Conservation (phyloP, 106 monocot species). For the Posidonia australis region DNA sequence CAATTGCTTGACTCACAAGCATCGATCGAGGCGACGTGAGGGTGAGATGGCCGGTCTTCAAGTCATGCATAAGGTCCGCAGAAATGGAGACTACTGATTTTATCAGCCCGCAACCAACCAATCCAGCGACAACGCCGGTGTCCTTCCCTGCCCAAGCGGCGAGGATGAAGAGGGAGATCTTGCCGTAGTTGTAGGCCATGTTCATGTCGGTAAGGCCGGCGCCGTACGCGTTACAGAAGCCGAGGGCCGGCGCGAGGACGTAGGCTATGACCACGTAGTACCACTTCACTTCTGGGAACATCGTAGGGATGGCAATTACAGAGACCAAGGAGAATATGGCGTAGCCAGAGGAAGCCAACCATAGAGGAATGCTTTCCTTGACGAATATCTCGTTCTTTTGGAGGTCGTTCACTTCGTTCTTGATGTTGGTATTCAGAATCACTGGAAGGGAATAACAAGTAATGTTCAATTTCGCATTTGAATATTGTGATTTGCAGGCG, state of each 20-base stretch:
- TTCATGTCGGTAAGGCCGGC: slow-evolving; percentile 84
- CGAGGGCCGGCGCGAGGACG: slow-evolving; percentile 49
- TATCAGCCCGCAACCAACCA: slow-evolving; percentile 65
- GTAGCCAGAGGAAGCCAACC: slow-evolving; percentile 67
- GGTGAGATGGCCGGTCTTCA: slow-evolving; percentile 77
- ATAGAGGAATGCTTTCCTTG: slow-evolving; percentile 54
- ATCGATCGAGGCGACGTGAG: slow-evolving; percentile 74
- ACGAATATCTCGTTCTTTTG: slow-evolving; percentile 53
- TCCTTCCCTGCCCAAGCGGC: slow-evolving; percentile 64
- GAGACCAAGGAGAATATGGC: slow-evolving; percentile 35
- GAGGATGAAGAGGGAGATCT: slow-evolving; percentile 61
- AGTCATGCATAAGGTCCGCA: slow-evolving; percentile 81
- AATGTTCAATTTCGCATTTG: neutral
- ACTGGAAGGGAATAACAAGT: neutral
- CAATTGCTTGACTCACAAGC: slow-evolving; percentile 68
- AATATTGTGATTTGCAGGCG: too few relatives aligned
- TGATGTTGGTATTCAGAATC: slow-evolving; percentile 16
- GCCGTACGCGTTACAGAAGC: slow-evolving; percentile 93
- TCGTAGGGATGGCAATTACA: slow-evolving; percentile 65
- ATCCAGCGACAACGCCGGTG: slow-evolving; percentile 55
- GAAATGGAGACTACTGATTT: slow-evolving; percentile 79
- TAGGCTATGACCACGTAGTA: slow-evolving; percentile 74
- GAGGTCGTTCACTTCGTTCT: slow-evolving; percentile 33
- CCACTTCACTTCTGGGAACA: slow-evolving; percentile 79
- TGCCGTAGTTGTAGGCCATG: slow-evolving; percentile 89